A percentile compares a stretch with the other conserved stretches of the same genome.
Conservation (phyloP, 306 rosid genomes). For the Rosa chinensis region DNA sequence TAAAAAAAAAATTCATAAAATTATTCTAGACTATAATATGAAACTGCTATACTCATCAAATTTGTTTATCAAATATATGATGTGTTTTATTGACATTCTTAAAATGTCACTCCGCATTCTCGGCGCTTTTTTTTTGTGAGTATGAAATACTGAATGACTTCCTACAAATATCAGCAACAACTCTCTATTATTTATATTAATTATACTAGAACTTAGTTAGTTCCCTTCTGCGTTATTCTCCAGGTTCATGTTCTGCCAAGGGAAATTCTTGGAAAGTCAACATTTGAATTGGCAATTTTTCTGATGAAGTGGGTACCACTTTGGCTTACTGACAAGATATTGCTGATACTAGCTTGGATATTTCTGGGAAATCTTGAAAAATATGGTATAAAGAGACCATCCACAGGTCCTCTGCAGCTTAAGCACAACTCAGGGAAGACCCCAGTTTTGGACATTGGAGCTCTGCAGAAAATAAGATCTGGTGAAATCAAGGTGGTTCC, state of each 20-base stretch:
- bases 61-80: background rate
- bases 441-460: conserved; percentile 86
- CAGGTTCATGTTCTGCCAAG: conserved; percentile 90
- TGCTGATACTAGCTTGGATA: conserved; percentile 53
- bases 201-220: background rate
- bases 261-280: conserved; percentile 72
- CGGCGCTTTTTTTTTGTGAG: background rate
- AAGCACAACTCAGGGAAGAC: conserved; percentile 82
- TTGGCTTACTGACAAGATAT: conserved; percentile 70
- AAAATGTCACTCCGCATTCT: background rate
- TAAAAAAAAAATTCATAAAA: background rate
- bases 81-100: background rate
- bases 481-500: conserved; percentile 80
- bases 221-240: background rate
- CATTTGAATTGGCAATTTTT: conserved; percentile 62
- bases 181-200: background rate
- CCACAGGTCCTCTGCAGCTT: conserved; percentile 65
- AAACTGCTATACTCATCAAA: background rate
- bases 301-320: conserved; percentile 72
- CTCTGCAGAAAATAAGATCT: conserved; percentile 66
- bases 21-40: background rate
- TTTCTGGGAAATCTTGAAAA: conserved; percentile 68
- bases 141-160: background rate
- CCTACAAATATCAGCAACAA: background rate
- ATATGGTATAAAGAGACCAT: conserved; percentile 71